These are phyloP conservation scores for Aspergillus nomiae DNA, from an alignment of 2,329 filamentous ascomycete species.

Conservation along the genomic window DNA sequence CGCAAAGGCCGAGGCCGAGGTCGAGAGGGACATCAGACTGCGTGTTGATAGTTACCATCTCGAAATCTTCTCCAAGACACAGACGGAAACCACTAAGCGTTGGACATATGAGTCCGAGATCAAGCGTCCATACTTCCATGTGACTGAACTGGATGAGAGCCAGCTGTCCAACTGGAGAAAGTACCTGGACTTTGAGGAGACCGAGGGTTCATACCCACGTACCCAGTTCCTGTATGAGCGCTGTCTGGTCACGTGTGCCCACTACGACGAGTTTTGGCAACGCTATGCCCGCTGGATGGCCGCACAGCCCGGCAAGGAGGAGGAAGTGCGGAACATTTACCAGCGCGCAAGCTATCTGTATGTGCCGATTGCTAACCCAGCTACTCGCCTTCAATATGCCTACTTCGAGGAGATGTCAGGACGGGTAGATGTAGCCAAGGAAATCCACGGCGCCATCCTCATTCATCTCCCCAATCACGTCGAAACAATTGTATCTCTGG, in stretches of 20 bases:
- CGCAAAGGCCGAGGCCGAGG: slow-evolving; percentile 69
- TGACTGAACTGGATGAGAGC: slow-evolving; percentile 83
- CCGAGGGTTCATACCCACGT: slow-evolving; percentile 73
- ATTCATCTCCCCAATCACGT: slow-evolving; percentile 75
- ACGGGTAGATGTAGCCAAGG: slow-evolving; percentile 74
- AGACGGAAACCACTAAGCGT: slow-evolving; percentile 84
- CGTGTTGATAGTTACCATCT: slow-evolving; percentile 81
- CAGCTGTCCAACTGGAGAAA: slow-evolving; percentile 92
- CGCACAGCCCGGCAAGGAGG: slow-evolving; percentile 75
- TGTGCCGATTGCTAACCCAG: slow-evolving; percentile 82
- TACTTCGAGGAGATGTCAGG: slow-evolving; percentile 89
- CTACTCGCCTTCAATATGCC: slow-evolving; percentile 85
- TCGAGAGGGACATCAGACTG: slow-evolving; percentile 78
- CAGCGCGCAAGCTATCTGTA: slow-evolving; percentile 81
- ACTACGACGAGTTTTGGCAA: slow-evolving; percentile 98
- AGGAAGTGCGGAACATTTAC: slow-evolving; percentile 91
- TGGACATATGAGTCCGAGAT: slow-evolving; percentile 96
- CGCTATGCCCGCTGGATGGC: slow-evolving; percentile 96
- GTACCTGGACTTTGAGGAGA: slow-evolving; percentile 94
- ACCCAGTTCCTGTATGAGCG: slow-evolving; percentile 88
- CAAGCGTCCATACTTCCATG: slow-evolving; percentile 95
- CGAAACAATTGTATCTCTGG: slow-evolving; percentile 84
- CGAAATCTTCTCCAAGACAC: slow-evolving; percentile 76
- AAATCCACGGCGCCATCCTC: slow-evolving; percentile 82
- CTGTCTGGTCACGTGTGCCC: slow-evolving; percentile 86